Percentiles rank a stretch among this genome's conserved stretches.
phyloP scores from a whole-genome alignment of 129 eudicot species.

The Saussurea involucrata region DNA sequence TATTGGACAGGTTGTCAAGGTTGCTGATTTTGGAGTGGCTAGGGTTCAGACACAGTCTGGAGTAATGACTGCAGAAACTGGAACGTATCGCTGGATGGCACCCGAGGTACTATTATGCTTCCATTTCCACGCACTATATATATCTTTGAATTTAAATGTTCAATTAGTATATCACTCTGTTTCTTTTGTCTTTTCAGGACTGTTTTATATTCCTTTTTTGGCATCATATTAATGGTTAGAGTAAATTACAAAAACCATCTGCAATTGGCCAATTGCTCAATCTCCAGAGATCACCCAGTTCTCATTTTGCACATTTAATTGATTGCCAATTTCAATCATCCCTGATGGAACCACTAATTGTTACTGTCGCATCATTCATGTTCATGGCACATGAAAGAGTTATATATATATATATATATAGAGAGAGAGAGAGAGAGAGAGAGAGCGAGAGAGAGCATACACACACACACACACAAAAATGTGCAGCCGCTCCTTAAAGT shows the following conservation, averaged over 20 bases:
- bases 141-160: slow-evolving; percentile 1
- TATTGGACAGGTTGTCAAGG: slow-evolving; percentile 60
- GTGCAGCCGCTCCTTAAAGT: too few species aligned
- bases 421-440: background rate
- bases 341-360: background rate
- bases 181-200: slow-evolving; percentile 6
- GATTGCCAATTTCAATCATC: background rate
- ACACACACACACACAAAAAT: background rate
- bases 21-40: slow-evolving; percentile 90
- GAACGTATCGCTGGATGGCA: slow-evolving; percentile 94
- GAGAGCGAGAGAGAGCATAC: background rate
- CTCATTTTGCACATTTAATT: background rate
- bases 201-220: slow-evolving; percentile 8
- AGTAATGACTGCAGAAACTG: slow-evolving; percentile 92
- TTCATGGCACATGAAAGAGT: slow-evolving; percentile 4
- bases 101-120: slow-evolving; percentile 60
- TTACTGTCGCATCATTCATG: background rate
- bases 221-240: slow-evolving; percentile 2
- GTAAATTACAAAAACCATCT: slow-evolving; percentile 16
- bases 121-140: background rate
- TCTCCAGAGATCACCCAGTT: background rate
- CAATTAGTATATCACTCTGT: background rate
- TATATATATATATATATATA: too few species aligned
- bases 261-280: slow-evolving; percentile 4
- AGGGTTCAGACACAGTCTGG: slow-evolving; percentile 70